Percentiles rank a stretch among this genome's conserved stretches.
These are phyloP conservation scores for Saccharomyces hybrid DNA, from an alignment of 1,139 yeast species.

Conservation along the genomic window DNA sequence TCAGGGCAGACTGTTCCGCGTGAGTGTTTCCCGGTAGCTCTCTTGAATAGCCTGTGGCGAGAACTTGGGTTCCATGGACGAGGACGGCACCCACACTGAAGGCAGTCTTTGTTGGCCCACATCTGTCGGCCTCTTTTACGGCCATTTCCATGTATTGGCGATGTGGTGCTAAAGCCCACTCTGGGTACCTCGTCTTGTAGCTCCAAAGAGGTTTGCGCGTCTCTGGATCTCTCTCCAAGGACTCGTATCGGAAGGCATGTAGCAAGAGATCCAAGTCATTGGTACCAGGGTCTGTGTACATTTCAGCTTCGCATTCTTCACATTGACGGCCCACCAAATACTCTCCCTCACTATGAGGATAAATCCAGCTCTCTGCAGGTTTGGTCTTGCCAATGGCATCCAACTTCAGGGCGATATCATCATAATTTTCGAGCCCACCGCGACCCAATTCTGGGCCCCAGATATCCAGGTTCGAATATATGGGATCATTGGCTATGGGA, in stretches of 20 bases:
- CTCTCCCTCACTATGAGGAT: conserved; percentile 52
- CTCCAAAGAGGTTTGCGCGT: conserved; percentile 47
- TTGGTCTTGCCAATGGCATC: conserved; percentile 62
- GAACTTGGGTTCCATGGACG: conserved; percentile 54
- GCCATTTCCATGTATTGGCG: conserved; percentile 52
- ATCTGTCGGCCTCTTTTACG: conserved; percentile 66
- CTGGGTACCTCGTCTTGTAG: conserved; percentile 72
- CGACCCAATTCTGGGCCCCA: conserved; percentile 76
- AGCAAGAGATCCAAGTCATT: conserved; percentile 82
- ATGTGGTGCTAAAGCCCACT: conserved; percentile 70
- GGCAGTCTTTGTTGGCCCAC: conserved; percentile 79
- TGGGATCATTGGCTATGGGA: conserved; percentile 93
- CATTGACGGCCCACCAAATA: conserved; percentile 52
- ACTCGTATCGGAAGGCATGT: conserved; percentile 76
- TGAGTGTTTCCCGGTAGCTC: conserved; percentile 95
- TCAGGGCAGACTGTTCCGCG: conserved; percentile 93
- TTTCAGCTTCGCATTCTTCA: conserved; percentile 54
- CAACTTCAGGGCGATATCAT: conserved; percentile 41
- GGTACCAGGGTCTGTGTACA: conserved; percentile 82
- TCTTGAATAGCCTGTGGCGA: conserved; percentile 80
- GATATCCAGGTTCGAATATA: conserved; percentile 62
- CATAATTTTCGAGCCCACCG: conserved; percentile 43
- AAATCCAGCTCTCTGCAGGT: conserved; percentile 62
- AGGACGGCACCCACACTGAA: conserved; percentile 91
- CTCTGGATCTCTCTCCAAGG: conserved; percentile 35